These are phyloP conservation scores for Mrakia frigida DNA, from an alignment of 768 basidiomycete species.

Conservation along the genomic window DNA sequence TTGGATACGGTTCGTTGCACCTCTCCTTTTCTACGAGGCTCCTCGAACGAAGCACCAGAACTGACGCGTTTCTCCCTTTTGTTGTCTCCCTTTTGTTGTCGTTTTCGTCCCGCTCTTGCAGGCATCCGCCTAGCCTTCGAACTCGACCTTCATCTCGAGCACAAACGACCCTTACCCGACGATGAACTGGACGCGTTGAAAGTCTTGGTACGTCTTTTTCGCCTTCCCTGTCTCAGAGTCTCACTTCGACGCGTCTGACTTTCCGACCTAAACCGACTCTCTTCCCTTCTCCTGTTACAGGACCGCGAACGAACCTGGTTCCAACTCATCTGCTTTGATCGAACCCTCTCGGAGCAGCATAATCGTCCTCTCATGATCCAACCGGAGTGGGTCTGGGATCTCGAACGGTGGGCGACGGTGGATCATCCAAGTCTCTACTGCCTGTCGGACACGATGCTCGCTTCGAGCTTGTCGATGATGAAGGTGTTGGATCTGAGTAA, in stretches of 20 bases:
- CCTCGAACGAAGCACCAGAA: too few relatives aligned
- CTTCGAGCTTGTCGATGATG: slow-evolving; percentile 14
- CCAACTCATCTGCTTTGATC: slow-evolving; percentile 33
- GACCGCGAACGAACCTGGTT: slow-evolving; percentile 16
- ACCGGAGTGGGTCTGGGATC: neutral
- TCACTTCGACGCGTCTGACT: too few relatives aligned
- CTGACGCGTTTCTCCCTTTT: neutral
- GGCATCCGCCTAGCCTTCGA: slow-evolving; percentile 32
- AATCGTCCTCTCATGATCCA: slow-evolving; percentile 32
- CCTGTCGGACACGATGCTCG: slow-evolving; percentile 34
- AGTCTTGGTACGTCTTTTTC: slow-evolving; percentile 27
- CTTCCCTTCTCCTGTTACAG: neutral
- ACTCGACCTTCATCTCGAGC: slow-evolving; percentile 23
- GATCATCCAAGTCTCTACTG: slow-evolving; percentile 24
- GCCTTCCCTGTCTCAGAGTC: neutral
- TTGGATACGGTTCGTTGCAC: slow-evolving; percentile 26
- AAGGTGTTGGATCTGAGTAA: slow-evolving; percentile 21
- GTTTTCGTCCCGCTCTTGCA: too few relatives aligned
- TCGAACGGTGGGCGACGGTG: slow-evolving; percentile 12
- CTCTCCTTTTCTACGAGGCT: neutral
- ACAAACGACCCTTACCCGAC: slow-evolving; percentile 23
- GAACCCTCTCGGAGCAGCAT: slow-evolving; percentile 21
- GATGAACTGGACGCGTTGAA: slow-evolving; percentile 34
- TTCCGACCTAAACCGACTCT: too few relatives aligned
- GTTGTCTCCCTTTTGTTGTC: too few relatives aligned